Evolutionary conservation across 148 eudicot species (phyloP).

Genomic region (Arbutus unedo): DNA sequence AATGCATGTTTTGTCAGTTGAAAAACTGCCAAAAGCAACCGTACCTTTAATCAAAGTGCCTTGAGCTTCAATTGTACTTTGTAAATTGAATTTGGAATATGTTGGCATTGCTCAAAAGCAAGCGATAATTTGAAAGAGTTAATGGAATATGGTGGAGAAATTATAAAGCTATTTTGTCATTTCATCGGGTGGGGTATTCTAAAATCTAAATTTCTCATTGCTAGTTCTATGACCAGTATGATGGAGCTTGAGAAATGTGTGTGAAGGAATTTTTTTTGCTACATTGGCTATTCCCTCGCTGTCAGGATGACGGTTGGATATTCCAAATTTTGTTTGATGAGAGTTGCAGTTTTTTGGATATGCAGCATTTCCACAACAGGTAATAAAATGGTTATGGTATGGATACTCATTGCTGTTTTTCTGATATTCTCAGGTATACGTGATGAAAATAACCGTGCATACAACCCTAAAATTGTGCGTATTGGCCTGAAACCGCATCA

Average conservation of each 20-base stretch:
- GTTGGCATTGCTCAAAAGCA: neutral
- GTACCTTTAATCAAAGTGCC: neutral
- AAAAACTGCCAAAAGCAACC: neutral
- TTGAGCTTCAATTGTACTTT: neutral
- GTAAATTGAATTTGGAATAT: constrained; percentile 1
- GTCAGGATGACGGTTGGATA: neutral
- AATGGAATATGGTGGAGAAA: neutral
- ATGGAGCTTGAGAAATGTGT: constrained; percentile 8
- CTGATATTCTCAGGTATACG: constrained; percentile 68
- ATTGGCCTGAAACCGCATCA: constrained; percentile 94
- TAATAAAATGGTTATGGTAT: neutral
- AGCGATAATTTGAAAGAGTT: neutral
- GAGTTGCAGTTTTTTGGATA: neutral
- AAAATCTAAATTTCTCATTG: neutral
- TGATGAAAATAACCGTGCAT: constrained; percentile 87
- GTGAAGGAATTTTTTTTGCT: neutral
- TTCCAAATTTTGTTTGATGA: neutral
- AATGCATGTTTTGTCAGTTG: neutral
- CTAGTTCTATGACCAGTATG: neutral
- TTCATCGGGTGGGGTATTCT: neutral
- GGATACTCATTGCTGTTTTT: constrained; percentile 8
- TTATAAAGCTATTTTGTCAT: neutral
- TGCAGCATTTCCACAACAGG: neutral
- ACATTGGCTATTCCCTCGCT: neutral
- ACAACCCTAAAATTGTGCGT: constrained; percentile 93